A percentile compares a stretch with the other conserved stretches of the same genome.
Evolutionary conservation across 2,329 filamentous ascomycete genomes (phyloP).

Genomic region (Paraconiothyrium sp.): DNA sequence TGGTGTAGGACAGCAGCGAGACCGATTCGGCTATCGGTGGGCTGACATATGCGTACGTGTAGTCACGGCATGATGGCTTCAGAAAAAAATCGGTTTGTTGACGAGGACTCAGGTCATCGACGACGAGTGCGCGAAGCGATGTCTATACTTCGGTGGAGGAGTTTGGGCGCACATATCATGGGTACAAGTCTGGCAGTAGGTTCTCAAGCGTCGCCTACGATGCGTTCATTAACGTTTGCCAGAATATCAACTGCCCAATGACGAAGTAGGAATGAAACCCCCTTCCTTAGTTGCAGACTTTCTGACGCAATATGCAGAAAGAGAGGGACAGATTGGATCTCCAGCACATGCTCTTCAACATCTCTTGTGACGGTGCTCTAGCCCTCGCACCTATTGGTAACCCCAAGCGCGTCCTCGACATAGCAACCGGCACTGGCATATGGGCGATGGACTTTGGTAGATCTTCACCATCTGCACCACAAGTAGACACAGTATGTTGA

Average conservation of each 20-base stretch:
- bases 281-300: neutral
- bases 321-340: conserved; percentile 35
- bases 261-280: conserved; percentile 23
- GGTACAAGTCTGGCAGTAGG: conserved; percentile 31
- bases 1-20: conserved; percentile 22
- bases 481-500: neutral
- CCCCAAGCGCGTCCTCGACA: conserved; percentile 28
- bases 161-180: conserved; percentile 31
- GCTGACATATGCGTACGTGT: conserved; percentile 30
- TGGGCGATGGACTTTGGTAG: conserved; percentile 23
- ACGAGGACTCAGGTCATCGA: conserved; percentile 19
- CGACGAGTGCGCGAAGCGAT: conserved; percentile 25
- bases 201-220: neutral
- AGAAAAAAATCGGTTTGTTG: neutral
- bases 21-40: conserved; percentile 27
- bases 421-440: conserved; percentile 35
- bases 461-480: neutral
- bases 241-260: conserved; percentile 36
- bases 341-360: conserved; percentile 34
- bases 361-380: conserved; percentile 26
- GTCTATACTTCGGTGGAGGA: conserved; percentile 26
- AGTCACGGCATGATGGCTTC: neutral
- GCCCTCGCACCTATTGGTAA: conserved; percentile 24
- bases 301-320: conserved; percentile 22
- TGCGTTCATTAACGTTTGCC: neutral